Evolutionary conservation across 805 yeast genomes (phyloP).

Genomic region (Ogataea paradorogensis): DNA sequence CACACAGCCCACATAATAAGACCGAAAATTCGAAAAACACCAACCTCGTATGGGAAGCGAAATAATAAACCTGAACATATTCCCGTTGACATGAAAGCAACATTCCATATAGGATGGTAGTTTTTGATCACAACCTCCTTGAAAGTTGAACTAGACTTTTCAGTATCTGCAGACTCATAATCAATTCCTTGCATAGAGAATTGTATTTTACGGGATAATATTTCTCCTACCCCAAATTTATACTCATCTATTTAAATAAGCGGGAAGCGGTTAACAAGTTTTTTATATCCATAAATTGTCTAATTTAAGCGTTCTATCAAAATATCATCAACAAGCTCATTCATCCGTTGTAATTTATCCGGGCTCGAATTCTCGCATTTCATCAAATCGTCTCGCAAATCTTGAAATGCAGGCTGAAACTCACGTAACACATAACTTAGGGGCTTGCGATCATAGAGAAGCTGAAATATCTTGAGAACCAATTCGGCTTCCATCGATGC

Average conservation of each 20-base stretch:
- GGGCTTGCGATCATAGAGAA: slow-evolving; percentile 14
- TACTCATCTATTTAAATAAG: neutral
- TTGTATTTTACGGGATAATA: neutral
- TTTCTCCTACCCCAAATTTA: neutral
- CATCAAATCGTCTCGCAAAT: slow-evolving; percentile 10
- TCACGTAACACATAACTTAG: slow-evolving; percentile 13
- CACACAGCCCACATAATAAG: slow-evolving; percentile 50
- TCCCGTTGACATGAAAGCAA: slow-evolving; percentile 78
- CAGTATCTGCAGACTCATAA: neutral
- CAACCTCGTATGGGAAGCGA: slow-evolving; percentile 46
- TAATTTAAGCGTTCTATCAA: slow-evolving; percentile 4
- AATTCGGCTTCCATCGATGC: slow-evolving; percentile 12
- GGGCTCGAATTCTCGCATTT: neutral
- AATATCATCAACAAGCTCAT: slow-evolving; percentile 4
- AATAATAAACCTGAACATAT: slow-evolving; percentile 58
- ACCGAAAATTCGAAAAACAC: slow-evolving; percentile 22
- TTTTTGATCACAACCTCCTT: slow-evolving; percentile 20
- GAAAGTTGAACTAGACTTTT: slow-evolving; percentile 2
- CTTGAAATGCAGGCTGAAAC: slow-evolving; percentile 16
- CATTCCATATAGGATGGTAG: slow-evolving; percentile 60
- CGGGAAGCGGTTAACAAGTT: too few relatives aligned
- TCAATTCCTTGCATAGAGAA: neutral
- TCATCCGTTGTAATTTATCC: neutral
- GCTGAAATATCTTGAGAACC: slow-evolving; percentile 12
- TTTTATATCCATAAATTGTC: too few relatives aligned